These are phyloP conservation scores for Lepidium africanum DNA, from an alignment of 345 rosid species.

Conservation along the genomic window DNA sequence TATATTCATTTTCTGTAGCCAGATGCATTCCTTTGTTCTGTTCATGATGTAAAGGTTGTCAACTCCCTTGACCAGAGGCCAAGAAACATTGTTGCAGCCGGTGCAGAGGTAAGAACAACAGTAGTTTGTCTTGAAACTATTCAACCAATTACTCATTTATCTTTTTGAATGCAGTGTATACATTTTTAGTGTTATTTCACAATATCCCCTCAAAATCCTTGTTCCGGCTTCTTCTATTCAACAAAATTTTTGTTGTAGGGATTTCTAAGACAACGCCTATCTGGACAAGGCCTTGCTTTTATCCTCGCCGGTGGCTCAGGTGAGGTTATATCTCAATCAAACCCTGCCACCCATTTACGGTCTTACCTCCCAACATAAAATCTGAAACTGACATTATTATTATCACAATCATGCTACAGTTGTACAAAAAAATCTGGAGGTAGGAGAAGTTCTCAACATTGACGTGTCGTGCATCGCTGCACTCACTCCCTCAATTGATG, in stretches of 20 bases:
- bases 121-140: not conserved
- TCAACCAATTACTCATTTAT: not conserved
- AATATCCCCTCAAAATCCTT: not conserved
- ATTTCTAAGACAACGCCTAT: constrained; percentile 79
- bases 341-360: not conserved
- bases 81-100: constrained; percentile 50
- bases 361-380: not conserved
- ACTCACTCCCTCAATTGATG: constrained; percentile 53
- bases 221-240: not conserved
- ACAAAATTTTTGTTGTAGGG: constrained; percentile 36
- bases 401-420: constrained; percentile 42
- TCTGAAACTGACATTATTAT: constrained; percentile 19
- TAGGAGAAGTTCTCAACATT: constrained; percentile 69
- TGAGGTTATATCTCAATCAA: constrained; percentile 13
- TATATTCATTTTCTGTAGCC: constrained; percentile 54
- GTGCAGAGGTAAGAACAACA: constrained; percentile 58
- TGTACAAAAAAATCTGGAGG: constrained; percentile 89
- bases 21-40: constrained; percentile 97
- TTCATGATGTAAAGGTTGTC: constrained; percentile 84
- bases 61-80: constrained; percentile 68
- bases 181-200: not conserved
- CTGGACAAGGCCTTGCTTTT: constrained; percentile 97
- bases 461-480: constrained; percentile 85
- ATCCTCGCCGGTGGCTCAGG: constrained; percentile 97
- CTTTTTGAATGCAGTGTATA: not conserved